Evolutionary conservation across 768 basidiomycete species (phyloP).

Genomic region (Auriscalpium orientale): DNA sequence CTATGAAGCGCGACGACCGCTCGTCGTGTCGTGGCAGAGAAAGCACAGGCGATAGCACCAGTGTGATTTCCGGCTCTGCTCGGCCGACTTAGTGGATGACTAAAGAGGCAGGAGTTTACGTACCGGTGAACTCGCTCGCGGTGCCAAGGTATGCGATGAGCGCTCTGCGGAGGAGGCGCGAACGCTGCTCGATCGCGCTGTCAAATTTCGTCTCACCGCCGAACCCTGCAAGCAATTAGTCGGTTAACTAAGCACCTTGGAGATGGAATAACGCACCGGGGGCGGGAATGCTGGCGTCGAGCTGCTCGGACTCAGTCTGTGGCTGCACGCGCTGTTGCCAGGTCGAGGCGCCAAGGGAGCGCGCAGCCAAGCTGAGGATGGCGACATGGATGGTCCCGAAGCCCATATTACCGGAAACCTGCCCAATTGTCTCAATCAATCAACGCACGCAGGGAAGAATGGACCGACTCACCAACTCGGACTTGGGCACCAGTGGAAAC

Average conservation of each 20-base stretch:
- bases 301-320: conserved; percentile 57
- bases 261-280: conserved; percentile 36
- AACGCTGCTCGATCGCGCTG: conserved; percentile 44
- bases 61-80: conserved; percentile 61
- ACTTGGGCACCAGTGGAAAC: conserved; percentile 62
- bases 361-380: conserved; percentile 66
- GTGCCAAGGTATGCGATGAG: conserved; percentile 62
- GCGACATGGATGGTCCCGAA: conserved; percentile 84
- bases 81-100: neutral
- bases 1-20: conserved; percentile 46
- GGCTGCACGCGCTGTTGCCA: conserved; percentile 55
- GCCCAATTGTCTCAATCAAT: neutral
- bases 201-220: conserved; percentile 54
- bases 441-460: neutral
- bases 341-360: conserved; percentile 51
- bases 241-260: neutral
- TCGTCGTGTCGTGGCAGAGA: conserved; percentile 53
- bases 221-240: conserved; percentile 31
- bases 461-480: conserved; percentile 59
- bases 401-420: conserved; percentile 61
- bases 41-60: conserved; percentile 63
- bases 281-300: conserved; percentile 44
- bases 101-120: conserved; percentile 7
- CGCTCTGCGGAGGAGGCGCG: conserved; percentile 51
- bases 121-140: conserved; percentile 66